Evolutionary conservation across 805 yeast species (phyloP), one percentile per base, ranked within the genome.

Genomic region (Jamesozyma spencerorum): DNA sequence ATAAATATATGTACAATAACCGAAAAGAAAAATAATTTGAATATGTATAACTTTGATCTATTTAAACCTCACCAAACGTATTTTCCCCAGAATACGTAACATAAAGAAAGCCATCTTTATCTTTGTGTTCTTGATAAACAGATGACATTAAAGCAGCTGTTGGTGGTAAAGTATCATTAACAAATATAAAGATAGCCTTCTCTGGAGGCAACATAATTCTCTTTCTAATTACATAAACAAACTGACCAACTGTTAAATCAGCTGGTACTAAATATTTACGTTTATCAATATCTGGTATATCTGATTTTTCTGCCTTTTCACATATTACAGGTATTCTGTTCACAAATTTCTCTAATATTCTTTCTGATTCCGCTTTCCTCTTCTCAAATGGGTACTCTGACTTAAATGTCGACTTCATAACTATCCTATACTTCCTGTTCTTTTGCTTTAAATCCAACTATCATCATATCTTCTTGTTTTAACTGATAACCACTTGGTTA

Each of bases 51-150:
- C 11, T 31, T 18, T 13, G n/a, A 30, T 27, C 26, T 22, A 22
- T 22, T 22, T 22, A 22, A 22, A 22, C 10, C 6, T 4, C 4
- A 14, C 98, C 98, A 69, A 92, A 92, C 5, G 98, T 92, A 67
- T 92, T 92, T 66, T 92, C 98, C 37, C 98, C 97, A 5, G 96
- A 85, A 68, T 90, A 90, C 48, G 94, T 77, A 49, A 92, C 90
- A 66, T 92, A 92, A 58, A 92, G 76, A 65, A 92, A 92, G 29
- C 98, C 98, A 62, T 92, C 98, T 58, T 90, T 90, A 60, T 92
- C 98, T 68, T 87, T 87, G 66, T 92, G 95, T 64, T 92, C 97
- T 56, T 88, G 94, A 60, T 92, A 92, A 48, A 92, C 83, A 18
- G 92, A 75, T 54, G 94, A 82, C 92, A 92, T 86, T 51, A 92